Evolutionary conservation across 345 rosid genomes (phyloP).

Genomic region (Corymbia maculata): DNA sequence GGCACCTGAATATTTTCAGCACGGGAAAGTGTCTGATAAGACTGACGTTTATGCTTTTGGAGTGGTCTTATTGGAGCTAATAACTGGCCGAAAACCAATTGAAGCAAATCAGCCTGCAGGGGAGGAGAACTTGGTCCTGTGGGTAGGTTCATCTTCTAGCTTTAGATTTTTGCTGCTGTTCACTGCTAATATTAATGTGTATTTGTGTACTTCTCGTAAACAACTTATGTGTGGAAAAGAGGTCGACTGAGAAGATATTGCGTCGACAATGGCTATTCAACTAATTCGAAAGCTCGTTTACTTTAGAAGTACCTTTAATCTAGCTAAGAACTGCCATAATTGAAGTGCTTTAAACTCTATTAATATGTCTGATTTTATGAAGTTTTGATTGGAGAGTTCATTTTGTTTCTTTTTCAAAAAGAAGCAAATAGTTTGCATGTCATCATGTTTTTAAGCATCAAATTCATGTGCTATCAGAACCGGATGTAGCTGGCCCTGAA

Average conservation of each 20-base stretch:
- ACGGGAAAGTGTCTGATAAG: slow-evolving; percentile 89
- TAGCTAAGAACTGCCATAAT: background rate
- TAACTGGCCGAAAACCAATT: slow-evolving; percentile 85
- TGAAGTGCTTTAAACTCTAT: background rate
- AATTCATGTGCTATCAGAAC: background rate
- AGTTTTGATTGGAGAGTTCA: background rate
- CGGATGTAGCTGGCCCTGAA: background rate
- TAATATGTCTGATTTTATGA: background rate
- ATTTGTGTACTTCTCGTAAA: background rate
- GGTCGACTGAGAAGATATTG: background rate
- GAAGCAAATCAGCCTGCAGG: slow-evolving; percentile 70
- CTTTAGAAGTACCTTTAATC: background rate
- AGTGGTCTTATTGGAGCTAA: slow-evolving; percentile 81
- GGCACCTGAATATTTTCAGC: slow-evolving; percentile 98
- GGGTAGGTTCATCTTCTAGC: slow-evolving; percentile 57
- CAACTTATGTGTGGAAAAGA: background rate
- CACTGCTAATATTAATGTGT: background rate
- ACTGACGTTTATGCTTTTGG: slow-evolving; percentile 96
- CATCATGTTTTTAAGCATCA: background rate
- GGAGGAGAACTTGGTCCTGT: slow-evolving; percentile 86
- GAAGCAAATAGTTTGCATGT: background rate
- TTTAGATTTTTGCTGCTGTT: slow-evolving; percentile 3
- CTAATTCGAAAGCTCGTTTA: background rate
- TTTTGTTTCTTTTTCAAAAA: background rate
- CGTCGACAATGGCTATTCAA: background rate